Evolutionary conservation across 257 asterid genomes (phyloP), one percentile per base, ranked within the genome.

Genomic region (Solanum corneliomulleri): DNA sequence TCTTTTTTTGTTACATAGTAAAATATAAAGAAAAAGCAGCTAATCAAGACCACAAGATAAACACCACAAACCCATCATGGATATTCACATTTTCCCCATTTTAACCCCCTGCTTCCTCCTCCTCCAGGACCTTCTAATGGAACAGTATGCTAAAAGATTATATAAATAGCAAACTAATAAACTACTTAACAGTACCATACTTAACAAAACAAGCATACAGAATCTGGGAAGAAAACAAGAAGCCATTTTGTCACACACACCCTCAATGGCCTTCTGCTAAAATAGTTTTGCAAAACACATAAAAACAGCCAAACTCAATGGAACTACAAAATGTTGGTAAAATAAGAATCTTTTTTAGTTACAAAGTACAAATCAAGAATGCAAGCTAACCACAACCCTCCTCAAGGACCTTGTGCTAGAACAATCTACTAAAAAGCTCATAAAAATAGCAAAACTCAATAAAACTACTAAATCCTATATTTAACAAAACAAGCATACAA

Each of bases 31-130:
- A 16, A 71, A 71, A 33, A 71, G 2, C 15, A 71, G 45, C 25
- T 71, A 33, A 71, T 18, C 78, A 71, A 71, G 45, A 33, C 41
- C 66, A 89, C 69, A 93, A 66, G 76, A 92, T 78, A 2, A 86
- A 37, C 45, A 91, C 85, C 84, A 86, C 85, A 74, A 94, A 49
- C 88, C 82, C 86, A 84, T 15, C 85, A 84, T 41, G 86, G 85
- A 41, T 44, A 86, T 87, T 49, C 77, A 82, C 86, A 86, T 87
- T 52, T 58, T 39, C n/a, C n/a, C 69, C 27, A 83, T 58, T 64
- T 35, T 39, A 25, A 10, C 13, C 69, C 33, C 18, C 35, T 13
- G 3, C 33, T 1, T 15, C 31, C 16, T 68, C 76, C 58, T 58
- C 77, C 58, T 58, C 77, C 39, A 84, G 18, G 62, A 7, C 83